phyloP scores from a whole-genome alignment of 2,329 filamentous ascomycete genomes.

The Orbilia brochopaga region DNA sequence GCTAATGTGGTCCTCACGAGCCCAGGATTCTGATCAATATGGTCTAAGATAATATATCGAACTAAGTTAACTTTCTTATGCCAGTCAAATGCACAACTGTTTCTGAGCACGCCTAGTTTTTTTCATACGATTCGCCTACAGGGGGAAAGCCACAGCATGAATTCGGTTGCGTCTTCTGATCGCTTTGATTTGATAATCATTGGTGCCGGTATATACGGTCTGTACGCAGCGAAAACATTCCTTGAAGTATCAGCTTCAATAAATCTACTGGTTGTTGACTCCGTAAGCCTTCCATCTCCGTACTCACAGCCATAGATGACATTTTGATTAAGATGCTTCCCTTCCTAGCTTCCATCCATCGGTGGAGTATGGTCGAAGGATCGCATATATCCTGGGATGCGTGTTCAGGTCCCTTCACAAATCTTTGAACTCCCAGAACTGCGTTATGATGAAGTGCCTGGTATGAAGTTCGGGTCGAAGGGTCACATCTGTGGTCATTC shows the following conservation, averaged over 20 bases:
- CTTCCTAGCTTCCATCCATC: conserved; percentile 54
- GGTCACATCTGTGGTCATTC: conserved; percentile 67
- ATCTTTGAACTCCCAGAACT: conserved; percentile 59
- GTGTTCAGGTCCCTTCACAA: conserved; percentile 59
- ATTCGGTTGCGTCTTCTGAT: background rate
- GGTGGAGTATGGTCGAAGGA: conserved; percentile 61
- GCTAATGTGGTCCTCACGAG: no score
- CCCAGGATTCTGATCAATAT: no score
- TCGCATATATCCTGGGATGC: conserved; percentile 59
- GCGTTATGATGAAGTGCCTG: conserved; percentile 49
- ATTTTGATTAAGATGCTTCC: background rate
- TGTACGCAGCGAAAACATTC: conserved; percentile 37
- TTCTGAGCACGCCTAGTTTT: background rate
- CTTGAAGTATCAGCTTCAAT: conserved; percentile 59
- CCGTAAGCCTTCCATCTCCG: conserved; percentile 32
- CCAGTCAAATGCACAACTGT: background rate
- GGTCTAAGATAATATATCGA: no score
- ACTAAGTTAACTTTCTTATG: background rate
- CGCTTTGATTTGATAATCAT: conserved; percentile 54
- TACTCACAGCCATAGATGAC: background rate
- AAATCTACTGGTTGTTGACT: conserved; percentile 60
- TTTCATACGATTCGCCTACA: background rate
- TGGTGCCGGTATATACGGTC: conserved; percentile 54
- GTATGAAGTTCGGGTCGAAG: conserved; percentile 61
- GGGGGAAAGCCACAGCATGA: background rate